Evolutionary conservation across 2,329 filamentous ascomycete species (phyloP), one percentile per base, ranked within the genome.

Genomic region (Exserohilum rostratum): DNA sequence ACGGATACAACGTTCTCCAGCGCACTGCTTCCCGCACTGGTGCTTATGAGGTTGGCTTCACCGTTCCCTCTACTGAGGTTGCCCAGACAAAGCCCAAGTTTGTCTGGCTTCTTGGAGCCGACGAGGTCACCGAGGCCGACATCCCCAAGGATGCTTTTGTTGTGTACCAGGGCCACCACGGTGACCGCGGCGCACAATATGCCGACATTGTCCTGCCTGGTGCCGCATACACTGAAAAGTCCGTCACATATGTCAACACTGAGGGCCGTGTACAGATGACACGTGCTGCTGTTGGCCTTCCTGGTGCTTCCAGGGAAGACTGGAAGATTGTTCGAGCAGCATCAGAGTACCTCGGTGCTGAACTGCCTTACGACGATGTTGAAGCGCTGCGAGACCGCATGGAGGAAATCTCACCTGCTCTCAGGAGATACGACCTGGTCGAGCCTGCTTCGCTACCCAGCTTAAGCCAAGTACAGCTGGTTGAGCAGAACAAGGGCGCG

Each of bases 311-410:
- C 52, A 87, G 95, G 72, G 93, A 95, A 61, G 95, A 99, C 80
- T 99, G 95, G 95, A 99, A 98, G 86, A 98, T 99, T 71, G 87
- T 99, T 67, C 91, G 95, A 62, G 95, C 95, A 15, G 87, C 85
- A 52, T 95, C 90, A 71, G 95, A 98, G 79, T 97, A 96, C 80
- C 83, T 99, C 13, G 91, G 90, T 57, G 87, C 83, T 25, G 89
- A 93, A 62, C 85, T 99, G 48, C 90, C 92, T 18, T 99, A 98
- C 72, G 93, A 99, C 68, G 92, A 98, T 72, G 85, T 99, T 46
- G 90, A 95, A 63, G 85, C 87, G 69, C 85, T 99, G 47, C 87
- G 95, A 53, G 92, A 97, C 77, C 90, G 95, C 68, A 96, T 98
- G 91, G 87, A 88, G 60, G 91, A 98, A 80, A 93, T 99, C 75